Evolutionary conservation across 306 rosid species (phyloP), one percentile per base, ranked within the genome.

Genomic region (Inga laurina): DNA sequence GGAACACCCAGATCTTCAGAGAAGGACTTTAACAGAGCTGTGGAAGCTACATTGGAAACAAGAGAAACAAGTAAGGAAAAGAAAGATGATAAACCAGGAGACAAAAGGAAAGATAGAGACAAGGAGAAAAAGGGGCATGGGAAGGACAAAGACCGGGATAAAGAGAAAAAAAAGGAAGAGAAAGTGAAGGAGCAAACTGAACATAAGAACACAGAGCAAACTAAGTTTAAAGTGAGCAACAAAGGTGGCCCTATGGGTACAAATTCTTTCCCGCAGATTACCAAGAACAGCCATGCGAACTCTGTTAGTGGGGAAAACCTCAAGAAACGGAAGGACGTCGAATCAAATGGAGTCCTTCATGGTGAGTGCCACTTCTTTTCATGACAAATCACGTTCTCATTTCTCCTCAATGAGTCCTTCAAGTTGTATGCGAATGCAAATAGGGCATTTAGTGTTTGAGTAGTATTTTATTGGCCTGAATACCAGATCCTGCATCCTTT

Each of bases 261-360:
- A 79, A 81, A 82, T 82, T 76, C 72, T 75, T 75, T 83, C 54
- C n/a, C 91, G 79, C 88, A 85, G 79, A 77, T 74, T 86, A 82
- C 80, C 72, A 75, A 72, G 80, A 86, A 84, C 78, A 72, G 82
- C 89, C 72, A 81, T 56, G 86, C 67, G 56, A 80, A 54, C 85
- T 82, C 91, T 86, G 59, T 73, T 77, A 51, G 75, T n/a, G 90
- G 82, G 75, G 91, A 85, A 86, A 94, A 86, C 81, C 79, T 79
- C 75, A 94, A 89, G 91, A 94, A 94, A 83, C 86, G 97, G 82
- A 94, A 88, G 85, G 91, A 89, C 73, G 18, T 89, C 15, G 91
- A 88, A 84, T 68, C 89, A 49, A 94, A 91, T 85, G 98, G 98
- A 84, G 81, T 88, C 87, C 62, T 77, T 44, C 94, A 88, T 46